Evolutionary conservation across 805 yeast genomes (phyloP), one percentile per base, ranked within the genome.

Genomic region (Candida nitratophila): DNA sequence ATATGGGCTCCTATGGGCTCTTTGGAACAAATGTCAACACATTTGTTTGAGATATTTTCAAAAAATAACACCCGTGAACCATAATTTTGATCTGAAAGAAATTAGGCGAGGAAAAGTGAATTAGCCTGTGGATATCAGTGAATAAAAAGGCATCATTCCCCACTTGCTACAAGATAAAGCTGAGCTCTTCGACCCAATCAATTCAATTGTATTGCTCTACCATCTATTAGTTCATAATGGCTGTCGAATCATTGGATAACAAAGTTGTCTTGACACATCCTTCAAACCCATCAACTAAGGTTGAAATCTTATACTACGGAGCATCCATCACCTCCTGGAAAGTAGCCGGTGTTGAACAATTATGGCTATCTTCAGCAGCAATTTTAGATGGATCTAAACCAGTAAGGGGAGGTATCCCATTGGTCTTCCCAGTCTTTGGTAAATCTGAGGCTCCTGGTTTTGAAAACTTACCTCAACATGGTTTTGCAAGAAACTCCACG

Each of bases 401-500:
- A 1, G 97, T 93, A 17, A 78, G 99, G 62, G 99, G 99, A 51
- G 99, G 99, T 42, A 86, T 93, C 43, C 99, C 99, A 12, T 69
- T 93, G 21, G 98, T 91, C 9, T 93, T 93, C 74, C 99, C 99
- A 2, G 86, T 83, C 1, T 86, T 86, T 56, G 98, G 99, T 47
- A 89, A 81, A 50, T 69, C 72, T 14, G 70, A 72, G 29, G 71
- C 75, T 8, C 73, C 69, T 44, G 85, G 86, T 3, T 77, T 89
- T 34, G 71, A 69, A 42, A 62, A 74, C 31, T 74, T 93, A 50
- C 97, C 97, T 17, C 98, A 93, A 68, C 99, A 93, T 61, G 99
- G 99, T 1, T 86, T 93, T 68, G 99, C 96, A 17, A 76, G 99
- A 64, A 83, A 78, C 63, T 81, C 91, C 14, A 68, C 73, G 2